Conservation (phyloP, 2,329 filamentous ascomycete genomes). For the Cordyceps javanica region DNA sequence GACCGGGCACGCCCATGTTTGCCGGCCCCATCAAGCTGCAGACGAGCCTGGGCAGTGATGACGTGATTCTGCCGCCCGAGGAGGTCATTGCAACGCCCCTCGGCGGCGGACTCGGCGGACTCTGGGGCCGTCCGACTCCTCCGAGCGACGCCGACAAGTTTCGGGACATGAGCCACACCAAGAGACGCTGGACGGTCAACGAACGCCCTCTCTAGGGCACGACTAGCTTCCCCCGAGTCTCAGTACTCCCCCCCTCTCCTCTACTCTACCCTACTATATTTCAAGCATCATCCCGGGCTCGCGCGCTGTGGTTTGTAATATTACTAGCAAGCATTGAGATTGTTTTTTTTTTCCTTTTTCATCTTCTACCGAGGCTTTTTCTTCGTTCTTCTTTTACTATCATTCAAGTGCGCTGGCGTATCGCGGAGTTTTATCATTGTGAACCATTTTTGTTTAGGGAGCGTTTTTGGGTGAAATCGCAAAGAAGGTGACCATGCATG, state of each 20-base stretch:
- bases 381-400: neutral
- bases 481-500: too few species aligned
- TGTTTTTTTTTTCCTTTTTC: neutral
- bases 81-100: slow-evolving; percentile 29
- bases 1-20: slow-evolving; percentile 21
- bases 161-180: slow-evolving; percentile 40
- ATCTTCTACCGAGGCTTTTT: too few species aligned
- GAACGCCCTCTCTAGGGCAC: slow-evolving; percentile 29
- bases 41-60: slow-evolving; percentile 26
- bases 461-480: neutral
- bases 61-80: slow-evolving; percentile 20
- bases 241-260: too few species aligned
- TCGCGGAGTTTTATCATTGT: neutral
- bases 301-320: neutral
- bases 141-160: slow-evolving; percentile 39
- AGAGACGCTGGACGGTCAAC: slow-evolving; percentile 51
- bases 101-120: slow-evolving; percentile 34
- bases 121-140: slow-evolving; percentile 39
- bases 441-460: neutral
- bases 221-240: neutral
- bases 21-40: slow-evolving; percentile 31
- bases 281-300: neutral
- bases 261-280: neutral
- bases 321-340: slow-evolving; percentile 1
- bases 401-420: neutral